Evolutionary conservation across 2,329 filamentous ascomycete genomes (phyloP).

Genomic region (Aspergillus quadrilineatus): DNA sequence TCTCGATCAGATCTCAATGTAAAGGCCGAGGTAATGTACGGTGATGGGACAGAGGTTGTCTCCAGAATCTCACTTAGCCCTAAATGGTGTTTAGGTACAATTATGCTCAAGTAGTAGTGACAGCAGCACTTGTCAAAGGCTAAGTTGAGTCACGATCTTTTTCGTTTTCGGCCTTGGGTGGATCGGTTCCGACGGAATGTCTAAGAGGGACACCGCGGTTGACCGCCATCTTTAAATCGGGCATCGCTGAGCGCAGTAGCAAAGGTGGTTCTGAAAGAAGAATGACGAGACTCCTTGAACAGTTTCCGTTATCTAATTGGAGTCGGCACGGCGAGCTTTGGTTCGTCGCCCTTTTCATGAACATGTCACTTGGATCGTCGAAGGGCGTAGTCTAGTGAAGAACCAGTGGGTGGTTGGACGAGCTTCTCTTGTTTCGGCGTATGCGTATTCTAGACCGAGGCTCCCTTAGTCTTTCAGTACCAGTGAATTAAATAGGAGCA

Average conservation of each 20-base stretch:
- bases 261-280: background rate
- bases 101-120: background rate
- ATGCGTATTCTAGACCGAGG: background rate
- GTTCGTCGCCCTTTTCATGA: slow-evolving; percentile 2
- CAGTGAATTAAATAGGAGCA: too few relatives aligned
- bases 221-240: slow-evolving; percentile 11
- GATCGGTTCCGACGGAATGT: slow-evolving; percentile 20
- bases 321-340: slow-evolving; percentile 4
- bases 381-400: slow-evolving; percentile 24
- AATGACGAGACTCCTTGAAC: background rate
- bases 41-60: background rate
- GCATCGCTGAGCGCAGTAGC: background rate
- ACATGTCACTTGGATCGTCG: slow-evolving; percentile 21
- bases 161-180: slow-evolving; percentile 17
- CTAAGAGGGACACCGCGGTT: slow-evolving; percentile 2
- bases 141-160: slow-evolving; percentile 9
- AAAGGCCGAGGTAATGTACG: background rate
- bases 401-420: background rate
- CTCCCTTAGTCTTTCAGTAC: background rate
- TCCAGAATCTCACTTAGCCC: background rate
- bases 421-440: background rate
- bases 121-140: background rate
- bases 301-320: slow-evolving; percentile 27
- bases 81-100: too few relatives aligned
- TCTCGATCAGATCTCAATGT: background rate